Evolutionary conservation across 2,329 filamentous ascomycete species (phyloP).

Genomic region (Curvularia lunata): DNA sequence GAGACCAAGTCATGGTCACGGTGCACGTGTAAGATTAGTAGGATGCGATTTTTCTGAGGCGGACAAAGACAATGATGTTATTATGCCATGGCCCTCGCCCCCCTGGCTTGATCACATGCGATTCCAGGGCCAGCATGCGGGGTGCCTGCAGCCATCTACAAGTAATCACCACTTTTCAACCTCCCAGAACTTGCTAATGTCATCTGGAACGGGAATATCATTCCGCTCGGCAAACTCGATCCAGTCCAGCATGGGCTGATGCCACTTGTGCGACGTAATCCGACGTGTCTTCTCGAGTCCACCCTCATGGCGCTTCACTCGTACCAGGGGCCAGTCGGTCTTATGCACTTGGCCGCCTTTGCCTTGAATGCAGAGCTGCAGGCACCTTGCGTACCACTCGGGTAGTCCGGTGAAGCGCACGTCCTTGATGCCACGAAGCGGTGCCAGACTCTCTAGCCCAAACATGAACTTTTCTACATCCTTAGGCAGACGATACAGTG

Average conservation of each 20-base stretch:
- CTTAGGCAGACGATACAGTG: too few relatives aligned
- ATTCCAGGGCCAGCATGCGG: constrained; percentile 1
- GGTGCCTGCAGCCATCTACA: neutral
- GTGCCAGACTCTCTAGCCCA: constrained; percentile 25
- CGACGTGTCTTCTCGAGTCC: constrained; percentile 3
- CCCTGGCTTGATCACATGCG: neutral
- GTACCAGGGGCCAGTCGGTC: constrained; percentile 27
- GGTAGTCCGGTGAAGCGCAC: constrained; percentile 23
- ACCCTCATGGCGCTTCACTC: constrained; percentile 8
- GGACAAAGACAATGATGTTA: neutral
- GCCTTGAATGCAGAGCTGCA: constrained; percentile 30
- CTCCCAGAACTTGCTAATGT: constrained; percentile 13
- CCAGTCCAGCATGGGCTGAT: constrained; percentile 32
- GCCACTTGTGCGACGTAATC: constrained; percentile 24
- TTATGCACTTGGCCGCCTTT: constrained; percentile 24
- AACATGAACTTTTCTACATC: constrained; percentile 24
- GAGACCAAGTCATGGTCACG: constrained; percentile 1
- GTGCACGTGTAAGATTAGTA: neutral
- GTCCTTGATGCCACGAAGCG: constrained; percentile 25
- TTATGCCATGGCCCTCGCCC: neutral
- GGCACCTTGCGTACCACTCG: constrained; percentile 29
- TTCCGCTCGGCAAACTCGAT: constrained; percentile 33
- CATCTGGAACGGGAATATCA: constrained; percentile 16
- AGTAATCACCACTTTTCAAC: too few relatives aligned
- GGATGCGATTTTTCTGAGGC: neutral